Evolutionary conservation across 164 flowering plant genomes (phyloP).

Genomic region (Houttuynia cordata): DNA sequence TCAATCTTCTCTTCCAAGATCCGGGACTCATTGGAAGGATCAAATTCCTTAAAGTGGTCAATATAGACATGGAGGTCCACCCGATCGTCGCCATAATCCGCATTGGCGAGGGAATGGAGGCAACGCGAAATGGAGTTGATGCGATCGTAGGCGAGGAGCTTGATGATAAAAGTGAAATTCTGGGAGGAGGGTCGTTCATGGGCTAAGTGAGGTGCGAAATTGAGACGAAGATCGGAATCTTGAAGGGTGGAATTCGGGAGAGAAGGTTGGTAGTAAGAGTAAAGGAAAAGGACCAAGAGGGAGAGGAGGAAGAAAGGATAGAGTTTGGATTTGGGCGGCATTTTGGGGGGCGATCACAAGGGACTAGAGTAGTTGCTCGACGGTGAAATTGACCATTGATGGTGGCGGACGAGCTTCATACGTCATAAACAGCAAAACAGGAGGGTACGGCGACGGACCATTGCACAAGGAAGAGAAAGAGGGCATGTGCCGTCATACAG

Average conservation of each 20-base stretch:
- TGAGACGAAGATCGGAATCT: constrained; percentile 3
- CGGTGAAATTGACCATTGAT: too few species aligned
- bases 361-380: neutral
- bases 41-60: constrained; percentile 47
- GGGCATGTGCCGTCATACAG: too few species aligned
- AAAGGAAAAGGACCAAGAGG: constrained; percentile 20
- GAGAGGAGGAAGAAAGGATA: constrained; percentile 33
- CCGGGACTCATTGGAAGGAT: constrained; percentile 4
- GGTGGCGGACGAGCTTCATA: too few species aligned
- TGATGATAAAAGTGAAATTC: constrained; percentile 56
- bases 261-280: constrained; percentile 26
- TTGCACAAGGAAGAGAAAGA: too few species aligned
- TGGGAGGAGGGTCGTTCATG: constrained; percentile 4
- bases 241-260: constrained; percentile 10
- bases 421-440: too few species aligned
- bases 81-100: constrained; percentile 45
- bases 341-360: neutral
- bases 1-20: constrained; percentile 27
- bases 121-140: constrained; percentile 67
- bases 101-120: constrained; percentile 62
- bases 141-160: constrained; percentile 77
- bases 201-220: constrained; percentile 5
- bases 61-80: constrained; percentile 73
- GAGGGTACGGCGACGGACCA: too few species aligned
- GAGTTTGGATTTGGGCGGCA: constrained; percentile 14